A percentile compares a stretch with the other conserved stretches of the same genome.
phyloP scores from a whole-genome alignment of 768 basidiomycete genomes.

The Candolleomyces aberdarensis region DNA sequence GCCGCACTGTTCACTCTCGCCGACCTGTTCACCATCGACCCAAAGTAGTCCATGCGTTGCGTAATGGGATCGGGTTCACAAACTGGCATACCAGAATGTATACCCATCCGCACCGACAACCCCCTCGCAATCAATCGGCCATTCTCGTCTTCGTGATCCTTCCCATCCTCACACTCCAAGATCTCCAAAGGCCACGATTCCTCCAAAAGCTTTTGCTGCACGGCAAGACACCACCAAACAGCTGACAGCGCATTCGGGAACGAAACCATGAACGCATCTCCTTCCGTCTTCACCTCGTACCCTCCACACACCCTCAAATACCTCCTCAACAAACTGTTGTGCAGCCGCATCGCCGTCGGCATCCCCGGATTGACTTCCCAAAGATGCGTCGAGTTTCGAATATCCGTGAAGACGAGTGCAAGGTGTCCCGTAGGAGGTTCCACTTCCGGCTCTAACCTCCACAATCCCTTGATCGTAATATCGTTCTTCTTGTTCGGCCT shows the following conservation, averaged over 20 bases:
- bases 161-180: slow-evolving; percentile 88
- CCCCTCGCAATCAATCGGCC: slow-evolving; percentile 79
- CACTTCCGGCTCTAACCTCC: slow-evolving; percentile 73
- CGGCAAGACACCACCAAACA: slow-evolving; percentile 85
- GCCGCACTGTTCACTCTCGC: slow-evolving; percentile 82
- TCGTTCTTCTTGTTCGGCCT: slow-evolving; percentile 28
- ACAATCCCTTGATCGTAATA: slow-evolving; percentile 54
- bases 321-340: slow-evolving; percentile 83
- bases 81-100: slow-evolving; percentile 87
- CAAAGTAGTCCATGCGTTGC: slow-evolving; percentile 96
- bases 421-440: slow-evolving; percentile 83
- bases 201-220: slow-evolving; percentile 78
- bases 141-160: slow-evolving; percentile 63
- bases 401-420: slow-evolving; percentile 96
- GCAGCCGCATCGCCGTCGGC: slow-evolving; percentile 88
- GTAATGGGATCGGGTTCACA: slow-evolving; percentile 92
- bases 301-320: slow-evolving; percentile 88
- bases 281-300: slow-evolving; percentile 99
- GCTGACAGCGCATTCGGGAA: slow-evolving; percentile 88
- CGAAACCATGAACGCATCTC: slow-evolving; percentile 98
- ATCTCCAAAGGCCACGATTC: slow-evolving; percentile 93
- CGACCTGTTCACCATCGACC: slow-evolving; percentile 92
- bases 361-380: slow-evolving; percentile 98
- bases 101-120: slow-evolving; percentile 94
- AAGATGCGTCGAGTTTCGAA: slow-evolving; percentile 91